Percentiles rank a stretch among this genome's conserved stretches.
Conservation (phyloP, 306 rosid species). For the Quercus gilva region DNA sequence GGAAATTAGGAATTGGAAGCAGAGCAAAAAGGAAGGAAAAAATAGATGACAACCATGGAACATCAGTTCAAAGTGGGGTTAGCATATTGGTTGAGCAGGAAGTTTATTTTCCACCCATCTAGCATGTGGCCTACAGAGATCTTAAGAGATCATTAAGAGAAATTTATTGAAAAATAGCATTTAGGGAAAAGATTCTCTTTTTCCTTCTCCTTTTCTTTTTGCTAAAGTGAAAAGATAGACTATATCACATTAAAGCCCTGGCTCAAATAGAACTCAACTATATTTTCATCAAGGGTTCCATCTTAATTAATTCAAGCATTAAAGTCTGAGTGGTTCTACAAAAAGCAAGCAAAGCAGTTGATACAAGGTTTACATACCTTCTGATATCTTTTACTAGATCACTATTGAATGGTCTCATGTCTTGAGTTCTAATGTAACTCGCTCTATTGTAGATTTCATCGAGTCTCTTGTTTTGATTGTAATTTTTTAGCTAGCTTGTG, state of each 20-base stretch:
- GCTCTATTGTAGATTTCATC: too few species aligned
- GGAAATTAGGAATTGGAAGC: constrained; percentile 29
- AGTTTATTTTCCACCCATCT: not conserved
- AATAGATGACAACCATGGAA: not conserved
- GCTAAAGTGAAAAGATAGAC: not conserved
- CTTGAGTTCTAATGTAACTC: too few species aligned
- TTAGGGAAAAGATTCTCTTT: not conserved
- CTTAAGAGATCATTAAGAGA: not conserved
- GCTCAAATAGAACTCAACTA: not conserved
- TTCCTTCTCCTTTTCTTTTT: not conserved
- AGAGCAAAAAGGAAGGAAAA: not conserved
- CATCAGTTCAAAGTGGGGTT: not conserved
- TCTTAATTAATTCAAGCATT: not conserved
- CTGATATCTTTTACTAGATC: too few species aligned
- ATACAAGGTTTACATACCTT: too few species aligned
- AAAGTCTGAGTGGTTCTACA: too few species aligned
- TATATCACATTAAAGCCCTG: not conserved
- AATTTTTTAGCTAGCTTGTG: too few species aligned
- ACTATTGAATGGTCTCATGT: too few species aligned
- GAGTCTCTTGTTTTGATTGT: too few species aligned
- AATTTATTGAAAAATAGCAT: not conserved
- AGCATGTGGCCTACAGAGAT: not conserved
- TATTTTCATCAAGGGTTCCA: not conserved
- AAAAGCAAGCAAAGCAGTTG: too few species aligned
- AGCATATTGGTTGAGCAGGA: not conserved